These are phyloP conservation scores for Turnera subulata DNA, from an alignment of 345 rosid genomes.

Conservation along the genomic window DNA sequence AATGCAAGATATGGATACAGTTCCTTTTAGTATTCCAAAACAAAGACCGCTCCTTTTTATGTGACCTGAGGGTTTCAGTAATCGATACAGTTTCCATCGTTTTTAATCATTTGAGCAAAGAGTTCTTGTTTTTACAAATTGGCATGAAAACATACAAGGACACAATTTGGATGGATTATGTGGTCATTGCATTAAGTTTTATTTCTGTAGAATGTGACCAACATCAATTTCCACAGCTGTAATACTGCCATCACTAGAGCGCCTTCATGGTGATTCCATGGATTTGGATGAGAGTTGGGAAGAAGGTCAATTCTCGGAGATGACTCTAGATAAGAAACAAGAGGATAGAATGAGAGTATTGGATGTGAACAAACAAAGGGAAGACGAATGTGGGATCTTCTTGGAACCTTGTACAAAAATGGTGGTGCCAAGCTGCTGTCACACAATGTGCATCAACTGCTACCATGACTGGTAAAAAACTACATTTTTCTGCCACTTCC, in stretches of 20 bases:
- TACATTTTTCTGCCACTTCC: background rate
- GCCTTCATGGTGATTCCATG: constrained; percentile 19
- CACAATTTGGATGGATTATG: no score
- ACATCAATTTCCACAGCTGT: constrained; percentile 12
- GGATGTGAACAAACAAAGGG: constrained; percentile 17
- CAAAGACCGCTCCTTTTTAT: no score
- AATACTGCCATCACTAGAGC: constrained; percentile 28
- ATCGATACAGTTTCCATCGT: no score
- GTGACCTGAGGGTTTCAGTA: no score
- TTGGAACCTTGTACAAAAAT: constrained; percentile 32
- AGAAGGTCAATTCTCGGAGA: constrained; percentile 12
- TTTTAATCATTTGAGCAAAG: no score
- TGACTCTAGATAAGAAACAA: constrained; percentile 17
- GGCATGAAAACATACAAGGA: no score
- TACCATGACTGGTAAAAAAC: constrained; percentile 25
- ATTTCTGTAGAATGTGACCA: background rate
- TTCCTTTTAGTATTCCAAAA: no score
- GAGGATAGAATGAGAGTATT: constrained; percentile 20
- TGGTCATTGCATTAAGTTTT: background rate
- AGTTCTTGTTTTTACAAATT: no score
- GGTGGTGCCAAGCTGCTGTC: constrained; percentile 29
- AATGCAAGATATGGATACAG: no score
- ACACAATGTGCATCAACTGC: constrained; percentile 35
- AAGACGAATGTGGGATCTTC: constrained; percentile 32
- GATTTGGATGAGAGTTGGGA: constrained; percentile 12